Conservation (phyloP, 2,329 filamentous ascomycete genomes). For the Esteya vermicola region DNA sequence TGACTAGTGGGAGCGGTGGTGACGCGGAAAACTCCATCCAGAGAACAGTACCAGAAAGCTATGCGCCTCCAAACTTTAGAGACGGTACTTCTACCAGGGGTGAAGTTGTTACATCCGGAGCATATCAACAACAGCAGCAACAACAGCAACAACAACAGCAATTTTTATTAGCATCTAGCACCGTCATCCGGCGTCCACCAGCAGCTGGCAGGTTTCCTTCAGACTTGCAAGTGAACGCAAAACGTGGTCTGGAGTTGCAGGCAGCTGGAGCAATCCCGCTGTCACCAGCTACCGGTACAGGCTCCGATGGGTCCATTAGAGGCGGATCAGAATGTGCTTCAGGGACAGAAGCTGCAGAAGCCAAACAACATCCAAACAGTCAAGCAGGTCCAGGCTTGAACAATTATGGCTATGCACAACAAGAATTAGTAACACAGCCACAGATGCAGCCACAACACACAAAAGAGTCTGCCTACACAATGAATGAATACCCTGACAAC, state of each 20-base stretch:
- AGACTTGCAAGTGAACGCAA: constrained; percentile 69
- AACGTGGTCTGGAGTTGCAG: constrained; percentile 73
- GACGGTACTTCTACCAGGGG: no score
- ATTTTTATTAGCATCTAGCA: constrained; percentile 32
- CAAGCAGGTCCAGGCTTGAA: not conserved
- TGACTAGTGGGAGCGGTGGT: no score
- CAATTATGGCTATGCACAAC: not conserved
- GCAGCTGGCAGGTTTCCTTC: constrained; percentile 95
- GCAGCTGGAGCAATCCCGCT: constrained; percentile 34
- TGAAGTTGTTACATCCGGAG: no score
- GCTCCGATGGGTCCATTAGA: constrained; percentile 43
- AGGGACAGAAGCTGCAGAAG: constrained; percentile 20
- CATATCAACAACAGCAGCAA: not conserved
- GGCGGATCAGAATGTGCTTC: constrained; percentile 17
- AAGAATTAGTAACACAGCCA: no score
- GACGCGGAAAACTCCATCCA: no score
- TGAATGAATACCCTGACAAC: no score
- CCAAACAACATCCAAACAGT: no score
- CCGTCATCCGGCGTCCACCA: constrained; percentile 54
- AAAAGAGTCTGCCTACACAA: no score
- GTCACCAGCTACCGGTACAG: constrained; percentile 67
- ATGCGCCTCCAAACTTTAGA: no score
- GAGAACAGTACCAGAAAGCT: no score
- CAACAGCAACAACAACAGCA: constrained; percentile 16
- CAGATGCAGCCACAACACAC: no score